Evolutionary conservation across 352 stramenopile genomes (phyloP).

Genomic region (Phytophthora palmivora): DNA sequence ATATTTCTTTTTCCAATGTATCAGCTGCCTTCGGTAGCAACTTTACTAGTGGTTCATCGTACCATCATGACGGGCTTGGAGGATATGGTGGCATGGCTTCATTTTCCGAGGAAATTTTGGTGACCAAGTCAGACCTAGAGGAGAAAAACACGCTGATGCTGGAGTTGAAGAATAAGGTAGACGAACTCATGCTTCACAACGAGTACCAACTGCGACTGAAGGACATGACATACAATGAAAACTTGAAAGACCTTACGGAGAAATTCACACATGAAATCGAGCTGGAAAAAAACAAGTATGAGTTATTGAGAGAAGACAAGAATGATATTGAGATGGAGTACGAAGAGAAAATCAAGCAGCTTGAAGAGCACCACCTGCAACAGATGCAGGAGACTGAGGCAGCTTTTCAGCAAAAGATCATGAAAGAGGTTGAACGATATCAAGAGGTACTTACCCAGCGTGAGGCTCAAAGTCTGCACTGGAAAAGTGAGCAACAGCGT

Average conservation of each 20-base stretch:
- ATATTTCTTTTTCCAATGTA: constrained; percentile 15
- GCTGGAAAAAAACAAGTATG: constrained; percentile 92
- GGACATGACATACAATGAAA: constrained; percentile 96
- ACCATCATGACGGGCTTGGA: constrained; percentile 24
- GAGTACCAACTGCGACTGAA: constrained; percentile 96
- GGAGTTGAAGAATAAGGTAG: constrained; percentile 95
- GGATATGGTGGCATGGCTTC: constrained; percentile 25
- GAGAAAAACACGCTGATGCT: constrained; percentile 92
- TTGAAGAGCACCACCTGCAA: constrained; percentile 92
- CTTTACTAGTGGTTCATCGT: constrained; percentile 18
- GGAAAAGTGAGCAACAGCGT: constrained; percentile 70
- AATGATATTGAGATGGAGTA: constrained; percentile 94
- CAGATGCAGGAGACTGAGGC: constrained; percentile 92
- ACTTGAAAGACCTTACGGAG: constrained; percentile 94
- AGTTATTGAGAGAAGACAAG: constrained; percentile 91
- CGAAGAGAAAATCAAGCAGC: constrained; percentile 91
- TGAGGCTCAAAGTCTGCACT: constrained; percentile 82
- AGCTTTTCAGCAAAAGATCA: constrained; percentile 93
- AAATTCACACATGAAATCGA: constrained; percentile 95
- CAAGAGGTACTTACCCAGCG: constrained; percentile 87
- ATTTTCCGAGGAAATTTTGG: constrained; percentile 83
- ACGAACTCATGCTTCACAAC: constrained; percentile 94
- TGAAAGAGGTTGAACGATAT: constrained; percentile 93
- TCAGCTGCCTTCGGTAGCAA: constrained; percentile 21
- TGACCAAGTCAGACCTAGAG: constrained; percentile 93